Base-by-base conservation (phyloP, 495 filamentous ascomycete genomes). In the Tuber magnatum region DNA sequence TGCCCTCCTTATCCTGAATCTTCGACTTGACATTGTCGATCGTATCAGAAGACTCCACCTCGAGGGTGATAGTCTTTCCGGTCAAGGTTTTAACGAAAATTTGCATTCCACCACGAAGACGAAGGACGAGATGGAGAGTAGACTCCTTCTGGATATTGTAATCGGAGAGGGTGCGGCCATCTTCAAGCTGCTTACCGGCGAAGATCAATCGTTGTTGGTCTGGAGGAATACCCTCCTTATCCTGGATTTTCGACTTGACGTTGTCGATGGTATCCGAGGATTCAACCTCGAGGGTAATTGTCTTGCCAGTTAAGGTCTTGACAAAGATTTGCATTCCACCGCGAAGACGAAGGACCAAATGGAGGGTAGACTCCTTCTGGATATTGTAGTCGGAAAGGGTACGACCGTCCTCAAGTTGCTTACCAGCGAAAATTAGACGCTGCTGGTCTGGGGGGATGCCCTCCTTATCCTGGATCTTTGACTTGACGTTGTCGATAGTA, bases 61-160 rank as follows among this genome's bases (percentile, higher is more conserved):
- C 94, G 51, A 97, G 90, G 78, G 94, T 98, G 86, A 98, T 97
- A 84, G 94, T 97, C 89, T 97, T 97, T 79, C 94, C 94, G 76
- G 94, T 97, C 44, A 98, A 88, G 80, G 91, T 93, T 88, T 94
- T 94, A 82, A 93, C 91, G 84, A 94, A 88, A 87, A 81, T 82
- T 68, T 74, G 92, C 92, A 94, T 94, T 84, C 94, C 94, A 90
- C 94, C 94, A 87, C 94, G 94, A 22, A 99, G 91, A 84, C 95
- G 92, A 76, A 99, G 93, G 69, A 99, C 95, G 78, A 99, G 86
- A 86, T 99, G 95, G 24, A 99, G 88, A 22, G 95, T 99, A 41
- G 91, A 94, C 85, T 98, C 95, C 86, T 99, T 99, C 84, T 98
- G 95, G 74, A 98, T 99, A 87, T 99, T 99, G 89, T 98, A 98